These are phyloP conservation scores for Globisporangium emineosum DNA, from an alignment of 352 stramenopile species.

Conservation along the genomic window DNA sequence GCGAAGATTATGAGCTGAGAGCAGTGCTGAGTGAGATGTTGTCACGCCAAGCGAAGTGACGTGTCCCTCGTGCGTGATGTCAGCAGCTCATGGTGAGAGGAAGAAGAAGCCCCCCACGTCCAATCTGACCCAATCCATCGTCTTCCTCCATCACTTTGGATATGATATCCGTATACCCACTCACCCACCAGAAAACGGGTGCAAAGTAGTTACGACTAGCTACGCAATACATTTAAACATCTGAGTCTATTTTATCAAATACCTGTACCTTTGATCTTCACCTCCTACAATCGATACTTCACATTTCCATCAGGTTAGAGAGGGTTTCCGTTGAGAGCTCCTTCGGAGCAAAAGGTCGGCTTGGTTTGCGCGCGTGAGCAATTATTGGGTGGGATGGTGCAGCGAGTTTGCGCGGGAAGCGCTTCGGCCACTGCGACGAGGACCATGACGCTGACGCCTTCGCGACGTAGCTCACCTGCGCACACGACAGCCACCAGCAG, in stretches of 20 bases:
- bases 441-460: background rate
- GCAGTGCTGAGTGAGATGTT: too few species aligned
- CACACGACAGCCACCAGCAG: background rate
- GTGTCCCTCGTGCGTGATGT: too few species aligned
- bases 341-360: background rate
- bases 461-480: background rate
- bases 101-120: too few species aligned
- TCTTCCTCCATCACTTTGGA: too few species aligned
- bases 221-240: too few species aligned
- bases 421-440: background rate
- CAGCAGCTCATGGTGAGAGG: too few species aligned
- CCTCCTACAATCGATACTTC: background rate
- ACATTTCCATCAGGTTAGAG: background rate
- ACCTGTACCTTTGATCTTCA: background rate
- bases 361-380: background rate
- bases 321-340: background rate
- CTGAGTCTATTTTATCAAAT: background rate
- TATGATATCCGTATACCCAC: too few species aligned
- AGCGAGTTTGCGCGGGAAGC: slow-evolving; percentile 9
- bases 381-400: background rate
- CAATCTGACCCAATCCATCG: too few species aligned
- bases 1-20: too few species aligned
- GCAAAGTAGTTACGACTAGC: too few species aligned
- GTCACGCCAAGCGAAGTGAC: too few species aligned
- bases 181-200: too few species aligned